A percentile compares a stretch with the other conserved stretches of the same genome.
These are phyloP conservation scores for Aspergillus ruber DNA, from an alignment of 2,329 filamentous ascomycete species.

Conservation along the genomic window DNA sequence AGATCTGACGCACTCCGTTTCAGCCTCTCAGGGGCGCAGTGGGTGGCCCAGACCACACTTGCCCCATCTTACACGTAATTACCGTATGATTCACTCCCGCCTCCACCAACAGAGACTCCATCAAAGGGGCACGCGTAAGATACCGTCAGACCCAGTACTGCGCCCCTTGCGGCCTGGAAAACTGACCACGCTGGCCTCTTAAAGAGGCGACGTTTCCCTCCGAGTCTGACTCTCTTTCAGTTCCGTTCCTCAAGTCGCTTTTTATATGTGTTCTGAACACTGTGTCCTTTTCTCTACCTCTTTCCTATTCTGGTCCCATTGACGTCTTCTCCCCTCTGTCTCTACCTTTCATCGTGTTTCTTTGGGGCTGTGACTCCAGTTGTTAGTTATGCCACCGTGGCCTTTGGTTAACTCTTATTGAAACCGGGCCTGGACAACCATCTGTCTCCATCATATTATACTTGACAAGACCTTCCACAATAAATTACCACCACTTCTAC, in stretches of 20 bases:
- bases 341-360: constrained; percentile 4
- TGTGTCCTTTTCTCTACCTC: constrained; percentile 25
- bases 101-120: too few relatives aligned
- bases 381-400: constrained; percentile 34
- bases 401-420: constrained; percentile 10
- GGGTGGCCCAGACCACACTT: not conserved
- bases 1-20: too few relatives aligned
- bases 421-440: not conserved
- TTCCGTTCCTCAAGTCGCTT: constrained; percentile 5
- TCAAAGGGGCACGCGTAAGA: not conserved
- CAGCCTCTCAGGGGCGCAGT: too few relatives aligned
- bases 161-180: constrained; percentile 16
- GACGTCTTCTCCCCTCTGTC: constrained; percentile 7
- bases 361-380: constrained; percentile 20
- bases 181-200: constrained; percentile 38
- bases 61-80: not conserved
- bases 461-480: not conserved
- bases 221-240: constrained; percentile 1
- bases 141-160: constrained; percentile 9
- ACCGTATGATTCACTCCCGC: too few relatives aligned
- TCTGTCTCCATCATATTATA: not conserved
- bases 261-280: constrained; percentile 19
- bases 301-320: constrained; percentile 11
- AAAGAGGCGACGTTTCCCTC: constrained; percentile 22
- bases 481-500: not conserved